Evolutionary conservation across 768 basidiomycete genomes (phyloP), one percentile per base, ranked within the genome.

Genomic region (Boletus sp.): DNA sequence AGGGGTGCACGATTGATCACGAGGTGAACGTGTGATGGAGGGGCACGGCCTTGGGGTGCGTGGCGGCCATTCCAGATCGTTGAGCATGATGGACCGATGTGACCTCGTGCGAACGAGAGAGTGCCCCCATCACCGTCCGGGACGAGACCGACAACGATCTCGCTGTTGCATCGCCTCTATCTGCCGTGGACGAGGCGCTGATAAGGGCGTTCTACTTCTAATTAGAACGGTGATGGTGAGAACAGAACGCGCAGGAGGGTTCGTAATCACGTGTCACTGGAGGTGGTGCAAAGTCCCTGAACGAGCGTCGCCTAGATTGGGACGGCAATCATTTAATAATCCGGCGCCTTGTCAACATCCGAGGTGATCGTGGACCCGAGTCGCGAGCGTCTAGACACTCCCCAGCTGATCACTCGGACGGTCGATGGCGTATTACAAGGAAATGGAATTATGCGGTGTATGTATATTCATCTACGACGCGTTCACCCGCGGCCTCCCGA

Each of bases 391-490:
- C n/a, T n/a, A n/a, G n/a, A n/a, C n/a, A n/a, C n/a, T n/a, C n/a
- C n/a, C n/a, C n/a, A n/a, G n/a, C n/a, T n/a, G n/a, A n/a, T n/a
- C n/a, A 33, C 40, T 42, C 17, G 19, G 44, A 42, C 44, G 23
- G 39, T 6, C n/a, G 38, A 42, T 17, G 33, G 42, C 38, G 38
- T 40, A 30, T 52, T 67, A 65, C 53, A 50, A 55, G 61, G 54
- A 50, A 50, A 57, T 65, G 56, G 44, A 69, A 69, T 64, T 69
- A 69, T 58, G 63, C 45, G 64, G 60, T 64, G 50, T 68, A 70
- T 23, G 63, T 65, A 59, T 57, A 57, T 45, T 55, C 46, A 49
- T 58, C 55, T 64, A 61, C 47, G 53, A 51, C 54, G 48, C 46
- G 19, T 55, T 45, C 38, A 35, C 49, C 50, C 50, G 51, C 54